Evolutionary conservation across 352 stramenopile genomes (phyloP), one percentile per base, ranked within the genome.

Genomic region (Phytophthora rubi): DNA sequence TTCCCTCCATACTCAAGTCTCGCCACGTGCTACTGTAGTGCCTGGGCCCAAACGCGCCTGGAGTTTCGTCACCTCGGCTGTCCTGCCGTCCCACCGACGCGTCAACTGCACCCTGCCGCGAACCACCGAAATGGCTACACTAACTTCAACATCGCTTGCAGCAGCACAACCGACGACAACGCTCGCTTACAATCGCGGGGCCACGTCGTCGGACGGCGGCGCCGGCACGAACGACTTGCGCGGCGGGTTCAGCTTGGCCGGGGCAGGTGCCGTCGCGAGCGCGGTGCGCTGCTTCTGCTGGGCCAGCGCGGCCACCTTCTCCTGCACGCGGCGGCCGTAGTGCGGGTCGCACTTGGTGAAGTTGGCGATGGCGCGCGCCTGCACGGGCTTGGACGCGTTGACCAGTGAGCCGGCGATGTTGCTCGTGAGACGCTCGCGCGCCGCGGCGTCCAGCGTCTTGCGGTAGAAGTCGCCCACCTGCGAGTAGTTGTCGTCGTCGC

Each of bases 401-500:
- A 79, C 86, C 21, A 94, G 73, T 72, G 91, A 87, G 9, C 81
- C 84, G 30, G 93, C 91, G 53, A 98, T 95, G 79, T 98, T 98
- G 70, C 77, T 73, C 15, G 91, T 95, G 21, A 98, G 82, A 2
- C 87, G 82, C 32, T 95, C 85, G 10, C 90, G 83, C 8, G 44
- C 90, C 6, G 57, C 88, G 3, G 76, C 78, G 28, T 91, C 65
- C 51, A 98, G 79, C 49, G 88, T 89, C 61, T 94, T 83, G 61
- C 83, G 83, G 80, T 95, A 97, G 65, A 97, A 97, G 1, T 80
- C 74, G n/a, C 82, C 73, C 12, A 84, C 82, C 68, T 98, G 92
- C 37, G 85, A 87, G 61, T 93, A 97, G 75, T 98, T 98, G 77
- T 98, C 91, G 18, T 97, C 89, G 70, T 97, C 89, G 33, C 78